Evolutionary conservation across 202 grass and related monocot species (phyloP).

Genomic region (Panicum virgatum): DNA sequence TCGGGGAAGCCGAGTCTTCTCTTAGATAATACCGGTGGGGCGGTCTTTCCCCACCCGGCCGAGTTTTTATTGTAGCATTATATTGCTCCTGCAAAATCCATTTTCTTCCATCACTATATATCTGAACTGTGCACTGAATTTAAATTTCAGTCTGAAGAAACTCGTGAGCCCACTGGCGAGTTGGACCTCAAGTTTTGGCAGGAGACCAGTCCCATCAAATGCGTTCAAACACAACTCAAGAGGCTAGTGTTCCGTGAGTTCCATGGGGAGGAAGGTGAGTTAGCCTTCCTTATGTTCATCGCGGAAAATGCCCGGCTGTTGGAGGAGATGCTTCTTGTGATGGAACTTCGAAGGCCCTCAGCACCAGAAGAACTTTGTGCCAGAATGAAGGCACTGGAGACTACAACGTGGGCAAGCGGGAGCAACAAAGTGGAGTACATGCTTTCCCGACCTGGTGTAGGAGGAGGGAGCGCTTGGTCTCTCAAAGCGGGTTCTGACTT

Average conservation of each 20-base stretch:
- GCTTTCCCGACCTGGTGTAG: neutral
- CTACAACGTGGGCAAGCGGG: slow-evolving; percentile 1
- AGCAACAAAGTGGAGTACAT: neutral
- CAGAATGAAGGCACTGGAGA: neutral
- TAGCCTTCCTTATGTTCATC: slow-evolving; percentile 5
- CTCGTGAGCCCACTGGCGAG: neutral
- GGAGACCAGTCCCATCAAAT: neutral
- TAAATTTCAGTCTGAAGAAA: slow-evolving; percentile 11
- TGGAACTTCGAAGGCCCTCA: neutral
- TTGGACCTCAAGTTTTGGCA: slow-evolving; percentile 3
- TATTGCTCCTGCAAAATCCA: neutral
- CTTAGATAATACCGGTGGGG: no score
- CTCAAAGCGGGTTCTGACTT: neutral
- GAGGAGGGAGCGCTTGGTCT: neutral
- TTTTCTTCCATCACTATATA: neutral
- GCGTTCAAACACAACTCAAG: slow-evolving; percentile 30
- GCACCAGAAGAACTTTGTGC: neutral
- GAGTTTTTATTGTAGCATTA: neutral
- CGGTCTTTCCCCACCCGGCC: no score
- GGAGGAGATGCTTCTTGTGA: neutral
- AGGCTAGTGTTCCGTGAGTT: slow-evolving; percentile 5
- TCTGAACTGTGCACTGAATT: neutral
- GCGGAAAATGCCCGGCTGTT: neutral
- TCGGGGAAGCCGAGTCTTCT: no score
- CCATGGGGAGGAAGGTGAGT: neutral